Base-by-base conservation (phyloP, 345 rosid species). In the Boechera divaricarpa region DNA sequence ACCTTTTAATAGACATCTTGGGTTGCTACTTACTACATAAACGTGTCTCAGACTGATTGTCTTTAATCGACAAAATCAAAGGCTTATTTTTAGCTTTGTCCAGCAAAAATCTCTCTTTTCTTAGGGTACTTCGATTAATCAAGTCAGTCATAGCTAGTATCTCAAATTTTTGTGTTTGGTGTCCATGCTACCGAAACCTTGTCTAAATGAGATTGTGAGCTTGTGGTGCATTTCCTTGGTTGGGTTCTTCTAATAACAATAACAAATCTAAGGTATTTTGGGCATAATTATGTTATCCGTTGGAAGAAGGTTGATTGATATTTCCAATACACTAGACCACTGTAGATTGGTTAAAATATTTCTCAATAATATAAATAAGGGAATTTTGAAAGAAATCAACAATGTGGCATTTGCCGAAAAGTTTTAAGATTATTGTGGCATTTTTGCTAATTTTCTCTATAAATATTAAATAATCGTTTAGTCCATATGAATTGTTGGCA, bases 401-500 rank as follows among this genome's bases (percentile, higher is more conserved):
- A 21, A 21, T 21, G 21, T 21, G 21, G 21, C 21, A 21, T 21
- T 21, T 21, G 21, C 21, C 21, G 21, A 21, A 21, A 21, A 21
- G 21, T 21, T 21, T 21, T 21, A 21, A 21, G 21, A 21, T 21
- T 21, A 21, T 21, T 21, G 21, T 21, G 21, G 21, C 21, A 21
- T 21, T 21, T 21, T 21, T 21, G 21, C 21, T 21, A 21, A 21
- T 21, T 21, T 21, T 21, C 21, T 21, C 21, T 21, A 21, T 21
- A 21, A 21, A 21, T 21, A 21, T 21, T 21, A 21, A 21, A 21
- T 21, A 21, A 21, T 21, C 24, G 45, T 21, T 12, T 48, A 60
- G 57, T 61, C 47, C 57, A 51, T 28, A 51, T 38, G 60, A 61
- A 48, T 39, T 47, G 28, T 35, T 48, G 59, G 59, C 31, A 49